Base-by-base conservation (phyloP, 2,329 filamentous ascomycete genomes). In the Ceratocystis harringtonii region DNA sequence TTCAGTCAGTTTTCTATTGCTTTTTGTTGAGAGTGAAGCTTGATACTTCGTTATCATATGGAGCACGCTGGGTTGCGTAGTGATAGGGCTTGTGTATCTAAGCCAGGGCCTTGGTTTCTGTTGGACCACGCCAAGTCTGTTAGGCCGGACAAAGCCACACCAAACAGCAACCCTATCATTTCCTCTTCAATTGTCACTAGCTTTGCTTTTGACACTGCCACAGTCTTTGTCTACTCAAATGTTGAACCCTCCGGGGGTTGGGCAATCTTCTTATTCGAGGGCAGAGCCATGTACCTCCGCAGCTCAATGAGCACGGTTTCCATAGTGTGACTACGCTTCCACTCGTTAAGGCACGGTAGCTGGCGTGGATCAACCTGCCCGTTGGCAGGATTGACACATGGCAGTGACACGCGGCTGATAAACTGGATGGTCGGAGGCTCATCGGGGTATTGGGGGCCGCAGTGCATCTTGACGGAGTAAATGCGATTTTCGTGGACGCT, bases 401-500 rank as follows among this genome's bases (percentile, higher is more conserved):
- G 94, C n/a, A 97, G 83, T 78, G 97, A 96, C 78, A 99, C 87
- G 76, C 90, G 89, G 72, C 89, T 96, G 71, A 94, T 85, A 77
- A 99, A 99, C 72, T 92, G 86, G 72, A 99, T 89, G 63, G 87
- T 85, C 0, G 94, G 94, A 58, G 94, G 94, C 68, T 84, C 80
- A 74, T 96, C 91, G 63, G 94, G 94, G 75, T 99, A 99, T 66
- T 89, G 80, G 61, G 85, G 81, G 68, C 91, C 92, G 79, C 94
- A 99, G 79, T 95, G 88, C 79, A 99, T 96, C 77, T 92, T 95
- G 72, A 99, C 83, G 71, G 90, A 95, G 81, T 99, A 99, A 78
- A 99, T 99, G 72, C 94, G 89, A 78, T 99, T 99, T 81, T 99
- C 94, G 75, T 97, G 92, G 68, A 87, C 91, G 76, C 91, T 95